phyloP scores from a whole-genome alignment of 805 yeast genomes.

The Saturnispora besseyi region DNA sequence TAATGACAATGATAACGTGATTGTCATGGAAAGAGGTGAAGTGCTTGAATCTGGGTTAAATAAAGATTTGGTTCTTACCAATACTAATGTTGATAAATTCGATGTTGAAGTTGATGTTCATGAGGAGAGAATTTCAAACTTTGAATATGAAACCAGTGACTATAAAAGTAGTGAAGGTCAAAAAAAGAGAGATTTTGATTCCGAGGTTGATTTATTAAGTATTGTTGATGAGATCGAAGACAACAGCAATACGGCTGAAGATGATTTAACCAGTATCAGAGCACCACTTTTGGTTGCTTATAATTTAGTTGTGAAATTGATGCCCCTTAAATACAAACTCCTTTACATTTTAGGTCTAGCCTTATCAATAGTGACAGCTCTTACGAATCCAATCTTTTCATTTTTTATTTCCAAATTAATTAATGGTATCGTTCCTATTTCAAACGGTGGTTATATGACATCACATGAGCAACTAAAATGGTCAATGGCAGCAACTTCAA shows the following conservation, averaged over 20 bases:
- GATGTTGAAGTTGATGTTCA: background rate
- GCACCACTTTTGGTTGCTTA: conserved; percentile 9
- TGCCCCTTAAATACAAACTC: conserved; percentile 11
- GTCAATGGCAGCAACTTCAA: conserved; percentile 55
- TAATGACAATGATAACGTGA: conserved; percentile 43
- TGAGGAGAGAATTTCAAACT: background rate
- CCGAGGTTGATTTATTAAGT: background rate
- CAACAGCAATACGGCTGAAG: background rate
- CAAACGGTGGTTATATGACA: conserved; percentile 21
- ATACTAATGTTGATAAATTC: background rate
- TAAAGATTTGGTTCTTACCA: conserved; percentile 11
- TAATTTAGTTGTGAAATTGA: conserved; percentile 1
- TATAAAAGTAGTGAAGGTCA: too few species aligned
- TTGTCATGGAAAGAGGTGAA: conserved; percentile 50
- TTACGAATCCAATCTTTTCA: conserved; percentile 68
- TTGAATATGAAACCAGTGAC: background rate
- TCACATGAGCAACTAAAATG: conserved; percentile 39
- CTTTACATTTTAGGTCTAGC: conserved; percentile 42
- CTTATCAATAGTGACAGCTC: conserved; percentile 49
- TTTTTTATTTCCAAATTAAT: conserved; percentile 65
- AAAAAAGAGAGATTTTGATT: too few species aligned
- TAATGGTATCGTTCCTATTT: conserved; percentile 47
- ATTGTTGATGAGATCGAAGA: background rate
- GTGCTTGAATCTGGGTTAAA: conserved; percentile 39
- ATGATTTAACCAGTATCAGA: conserved; percentile 4